These are phyloP conservation scores for Camellia oleifera DNA, from an alignment of 179 eudicot species.

Conservation along the genomic window DNA sequence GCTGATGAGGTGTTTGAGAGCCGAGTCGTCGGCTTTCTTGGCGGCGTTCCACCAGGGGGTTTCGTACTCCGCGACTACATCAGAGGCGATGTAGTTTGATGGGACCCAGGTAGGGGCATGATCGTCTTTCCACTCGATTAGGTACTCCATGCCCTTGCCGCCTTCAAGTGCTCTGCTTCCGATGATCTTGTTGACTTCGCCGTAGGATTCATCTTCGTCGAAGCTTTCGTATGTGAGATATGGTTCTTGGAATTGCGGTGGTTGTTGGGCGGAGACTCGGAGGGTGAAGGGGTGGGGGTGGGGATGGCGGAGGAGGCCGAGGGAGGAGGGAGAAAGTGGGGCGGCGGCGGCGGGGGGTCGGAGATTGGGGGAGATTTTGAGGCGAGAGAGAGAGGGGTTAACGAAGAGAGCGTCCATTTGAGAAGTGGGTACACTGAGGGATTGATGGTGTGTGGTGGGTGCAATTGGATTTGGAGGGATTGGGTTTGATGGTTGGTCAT, in stretches of 20 bases:
- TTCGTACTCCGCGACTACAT: constrained; percentile 81
- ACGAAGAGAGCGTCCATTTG: constrained; percentile 53
- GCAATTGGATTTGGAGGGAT: not conserved
- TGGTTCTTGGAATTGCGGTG: constrained; percentile 19
- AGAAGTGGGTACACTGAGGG: not conserved
- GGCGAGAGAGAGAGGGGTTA: constrained; percentile 58
- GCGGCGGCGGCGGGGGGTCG: constrained; percentile 2
- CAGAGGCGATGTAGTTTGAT: constrained; percentile 55
- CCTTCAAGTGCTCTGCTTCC: constrained; percentile 60
- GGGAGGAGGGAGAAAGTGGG: constrained; percentile 23
- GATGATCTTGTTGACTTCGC: constrained; percentile 69
- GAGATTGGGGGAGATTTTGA: constrained; percentile 36
- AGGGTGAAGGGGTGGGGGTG: constrained; percentile 21
- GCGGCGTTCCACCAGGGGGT: constrained; percentile 96
- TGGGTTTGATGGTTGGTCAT: not conserved
- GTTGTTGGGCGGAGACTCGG: constrained; percentile 30
- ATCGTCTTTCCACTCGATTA: constrained; percentile 82
- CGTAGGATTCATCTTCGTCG: constrained; percentile 67
- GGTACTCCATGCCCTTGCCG: constrained; percentile 71
- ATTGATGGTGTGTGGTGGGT: not conserved
- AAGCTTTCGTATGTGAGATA: constrained; percentile 29
- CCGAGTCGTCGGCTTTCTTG: constrained; percentile 66
- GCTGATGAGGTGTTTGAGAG: constrained; percentile 36
- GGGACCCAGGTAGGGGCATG: constrained; percentile 94
- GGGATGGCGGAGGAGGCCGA: constrained; percentile 11